A percentile compares a stretch with the other conserved stretches of the same genome.
Conservation (phyloP, 441 rosid species). For the Breynia disticha region DNA sequence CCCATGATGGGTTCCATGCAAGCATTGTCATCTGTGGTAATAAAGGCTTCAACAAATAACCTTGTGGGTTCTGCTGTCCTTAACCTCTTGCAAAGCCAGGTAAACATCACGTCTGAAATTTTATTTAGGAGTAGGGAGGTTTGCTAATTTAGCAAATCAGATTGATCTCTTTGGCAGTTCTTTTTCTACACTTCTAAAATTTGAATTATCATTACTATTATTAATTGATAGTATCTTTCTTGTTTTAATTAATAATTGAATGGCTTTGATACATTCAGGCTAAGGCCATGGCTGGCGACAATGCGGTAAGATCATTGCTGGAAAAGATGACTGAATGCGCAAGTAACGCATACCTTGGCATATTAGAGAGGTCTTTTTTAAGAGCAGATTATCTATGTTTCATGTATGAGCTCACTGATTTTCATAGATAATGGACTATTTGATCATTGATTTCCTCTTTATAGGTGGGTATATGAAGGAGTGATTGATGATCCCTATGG, state of each 20-base stretch:
- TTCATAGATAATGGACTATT: conserved; percentile 4
- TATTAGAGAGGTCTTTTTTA: conserved; percentile 73
- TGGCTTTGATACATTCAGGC: conserved; percentile 46
- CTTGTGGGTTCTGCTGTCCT: conserved; percentile 87
- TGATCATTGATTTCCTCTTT: conserved; percentile 1
- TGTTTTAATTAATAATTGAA: conserved; percentile 14
- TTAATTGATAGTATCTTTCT: background rate
- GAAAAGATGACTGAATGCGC: conserved; percentile 95
- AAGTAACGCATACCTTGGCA: conserved; percentile 85
- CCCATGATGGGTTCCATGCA: conserved; percentile 93
- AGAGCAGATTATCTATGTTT: conserved; percentile 1
- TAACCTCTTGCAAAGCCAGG: conserved; percentile 96
- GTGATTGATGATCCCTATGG: conserved; percentile 94
- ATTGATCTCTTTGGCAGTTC: conserved; percentile 5
- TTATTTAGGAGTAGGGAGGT: background rate
- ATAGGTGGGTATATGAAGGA: conserved; percentile 99
- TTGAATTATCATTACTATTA: background rate
- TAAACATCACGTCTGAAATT: conserved; percentile 14
- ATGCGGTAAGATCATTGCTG: conserved; percentile 78
- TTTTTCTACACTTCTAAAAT: conserved; percentile 1
- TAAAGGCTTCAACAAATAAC: conserved; percentile 65
- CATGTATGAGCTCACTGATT: conserved; percentile 8
- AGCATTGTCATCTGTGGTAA: conserved; percentile 68
- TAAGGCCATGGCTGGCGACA: conserved; percentile 97
- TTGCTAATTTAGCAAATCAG: conserved; percentile 9